These are phyloP conservation scores for Coemansia sp. DNA, from an alignment of 371 early-diverging fungal species.

Conservation along the genomic window DNA sequence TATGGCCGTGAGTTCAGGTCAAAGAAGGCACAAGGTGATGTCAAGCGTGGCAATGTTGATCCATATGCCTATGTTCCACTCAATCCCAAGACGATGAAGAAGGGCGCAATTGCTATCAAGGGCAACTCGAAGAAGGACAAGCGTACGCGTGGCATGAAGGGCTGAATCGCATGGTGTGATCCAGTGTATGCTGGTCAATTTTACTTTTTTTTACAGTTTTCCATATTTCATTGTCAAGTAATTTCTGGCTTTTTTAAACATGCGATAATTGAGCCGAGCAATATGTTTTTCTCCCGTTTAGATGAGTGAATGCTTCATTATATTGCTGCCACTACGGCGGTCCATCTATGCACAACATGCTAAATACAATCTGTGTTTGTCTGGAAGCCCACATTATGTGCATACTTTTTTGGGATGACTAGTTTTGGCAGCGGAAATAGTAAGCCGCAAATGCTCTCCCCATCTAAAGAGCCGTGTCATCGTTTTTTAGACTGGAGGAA, in stretches of 20 bases:
- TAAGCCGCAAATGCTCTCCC: too few species aligned
- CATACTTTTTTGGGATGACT: too few species aligned
- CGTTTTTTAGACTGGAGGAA: too few species aligned
- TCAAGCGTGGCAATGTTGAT: constrained; percentile 85
- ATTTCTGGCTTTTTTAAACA: background rate
- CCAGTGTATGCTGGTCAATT: background rate
- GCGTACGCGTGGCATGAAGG: constrained; percentile 29
- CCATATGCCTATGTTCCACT: constrained; percentile 96
- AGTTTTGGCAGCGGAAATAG: too few species aligned
- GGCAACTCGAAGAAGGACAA: constrained; percentile 46
- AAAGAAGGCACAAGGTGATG: constrained; percentile 90
- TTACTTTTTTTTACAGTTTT: background rate
- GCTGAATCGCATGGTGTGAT: background rate
- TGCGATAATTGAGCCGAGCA: background rate
- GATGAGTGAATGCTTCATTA: background rate
- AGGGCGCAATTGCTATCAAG: constrained; percentile 38
- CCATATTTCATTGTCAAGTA: background rate
- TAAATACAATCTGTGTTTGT: too few species aligned
- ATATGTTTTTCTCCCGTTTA: background rate
- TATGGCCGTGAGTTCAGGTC: constrained; percentile 61
- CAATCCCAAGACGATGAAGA: constrained; percentile 52
- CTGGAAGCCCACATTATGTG: too few species aligned
- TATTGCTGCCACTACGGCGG: too few species aligned
- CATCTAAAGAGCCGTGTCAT: too few species aligned
- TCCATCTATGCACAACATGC: too few species aligned